Evolutionary conservation across 352 stramenopile species (phyloP).

Genomic region (Phytopythium ostracodes): DNA sequence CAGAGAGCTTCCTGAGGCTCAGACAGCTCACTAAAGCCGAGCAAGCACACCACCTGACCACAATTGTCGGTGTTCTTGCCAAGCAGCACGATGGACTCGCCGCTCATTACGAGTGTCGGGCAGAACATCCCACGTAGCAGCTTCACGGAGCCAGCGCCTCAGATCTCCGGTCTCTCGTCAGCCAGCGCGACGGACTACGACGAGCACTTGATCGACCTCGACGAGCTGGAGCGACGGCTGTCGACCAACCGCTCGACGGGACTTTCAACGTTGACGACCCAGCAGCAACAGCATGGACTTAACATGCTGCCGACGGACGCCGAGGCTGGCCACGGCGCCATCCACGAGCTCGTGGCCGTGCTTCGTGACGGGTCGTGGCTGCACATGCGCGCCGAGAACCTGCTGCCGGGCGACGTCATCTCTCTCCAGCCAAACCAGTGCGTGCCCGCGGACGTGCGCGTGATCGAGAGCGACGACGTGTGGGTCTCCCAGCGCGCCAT

Average conservation of each 20-base stretch:
- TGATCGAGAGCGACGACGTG: conserved; percentile 46
- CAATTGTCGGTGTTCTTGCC: not conserved
- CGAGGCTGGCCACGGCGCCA: conserved; percentile 36
- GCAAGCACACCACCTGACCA: not conserved
- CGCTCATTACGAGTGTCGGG: not conserved
- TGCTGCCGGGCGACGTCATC: conserved; percentile 44
- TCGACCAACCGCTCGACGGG: conserved; percentile 25
- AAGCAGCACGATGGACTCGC: not conserved
- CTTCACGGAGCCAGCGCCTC: not conserved
- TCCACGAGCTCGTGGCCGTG: conserved; percentile 56
- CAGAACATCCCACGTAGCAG: not conserved
- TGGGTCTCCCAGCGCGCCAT: conserved; percentile 40
- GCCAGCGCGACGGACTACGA: conserved; percentile 17
- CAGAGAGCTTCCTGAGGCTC: not conserved
- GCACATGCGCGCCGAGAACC: conserved; percentile 51
- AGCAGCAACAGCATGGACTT: conserved; percentile 21
- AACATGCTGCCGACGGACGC: conserved; percentile 48
- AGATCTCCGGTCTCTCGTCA: not conserved
- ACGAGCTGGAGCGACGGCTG: conserved; percentile 42
- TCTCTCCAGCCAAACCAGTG: conserved; percentile 45
- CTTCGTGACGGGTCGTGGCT: conserved; percentile 50
- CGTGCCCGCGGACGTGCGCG: conserved; percentile 42
- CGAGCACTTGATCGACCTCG: conserved; percentile 40
- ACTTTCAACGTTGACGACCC: conserved; percentile 21
- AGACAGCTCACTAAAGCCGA: not conserved